Conservation (phyloP, 257 asterid genomes). For the Solanum tarapatanum region DNA sequence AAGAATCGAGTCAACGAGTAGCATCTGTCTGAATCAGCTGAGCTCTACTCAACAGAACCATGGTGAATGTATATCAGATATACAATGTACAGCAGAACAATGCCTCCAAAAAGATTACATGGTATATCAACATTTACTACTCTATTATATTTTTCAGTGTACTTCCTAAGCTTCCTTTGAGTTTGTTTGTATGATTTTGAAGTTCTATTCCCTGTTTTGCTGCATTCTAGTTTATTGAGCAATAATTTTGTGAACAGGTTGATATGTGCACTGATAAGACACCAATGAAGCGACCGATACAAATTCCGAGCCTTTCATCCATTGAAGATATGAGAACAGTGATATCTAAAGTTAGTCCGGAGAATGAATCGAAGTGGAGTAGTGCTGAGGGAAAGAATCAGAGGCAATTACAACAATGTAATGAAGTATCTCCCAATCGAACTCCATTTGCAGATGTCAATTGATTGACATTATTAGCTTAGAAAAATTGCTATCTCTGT, state of each 20-base stretch:
- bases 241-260: conserved; percentile 28
- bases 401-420: background rate
- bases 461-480: background rate
- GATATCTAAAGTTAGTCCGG: conserved; percentile 12
- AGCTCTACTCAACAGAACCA: conserved; percentile 26
- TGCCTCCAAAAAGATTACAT: conserved; percentile 48
- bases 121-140: conserved; percentile 18
- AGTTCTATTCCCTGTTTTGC: background rate
- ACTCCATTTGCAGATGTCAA: conserved; percentile 62
- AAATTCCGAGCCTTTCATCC: conserved; percentile 42
- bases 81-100: conserved; percentile 41
- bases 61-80: conserved; percentile 30
- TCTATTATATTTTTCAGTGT: background rate
- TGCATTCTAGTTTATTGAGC: background rate
- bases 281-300: conserved; percentile 39
- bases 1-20: conserved; percentile 26
- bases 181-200: background rate
- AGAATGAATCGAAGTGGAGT: conserved; percentile 13
- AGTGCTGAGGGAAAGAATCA: conserved; percentile 25
- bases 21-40: conserved; percentile 36
- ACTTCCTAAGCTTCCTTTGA: background rate
- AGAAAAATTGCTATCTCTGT: background rate
- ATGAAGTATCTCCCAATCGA: conserved; percentile 26
- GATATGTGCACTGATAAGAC: conserved; percentile 39
- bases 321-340: conserved; percentile 62